Conservation (phyloP, 441 rosid genomes). For the Bocquillonia castaneifolia region DNA sequence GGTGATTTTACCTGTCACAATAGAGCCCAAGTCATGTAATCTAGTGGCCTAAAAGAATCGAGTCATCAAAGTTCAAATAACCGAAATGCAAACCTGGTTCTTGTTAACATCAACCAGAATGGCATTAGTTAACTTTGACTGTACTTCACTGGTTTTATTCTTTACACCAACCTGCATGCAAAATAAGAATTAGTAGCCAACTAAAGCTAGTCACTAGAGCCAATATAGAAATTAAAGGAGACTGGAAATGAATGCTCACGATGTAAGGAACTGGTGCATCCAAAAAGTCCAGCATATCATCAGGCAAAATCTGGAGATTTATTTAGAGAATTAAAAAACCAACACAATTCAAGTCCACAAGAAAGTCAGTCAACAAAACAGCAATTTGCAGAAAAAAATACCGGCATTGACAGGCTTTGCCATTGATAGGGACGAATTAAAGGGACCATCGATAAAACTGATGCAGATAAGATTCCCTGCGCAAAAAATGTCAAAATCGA, state of each 20-base stretch:
- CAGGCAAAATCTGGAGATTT: constrained; percentile 73
- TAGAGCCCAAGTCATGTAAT: neutral
- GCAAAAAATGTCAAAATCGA: constrained; percentile 15
- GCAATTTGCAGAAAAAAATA: constrained; percentile 27
- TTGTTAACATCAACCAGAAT: constrained; percentile 71
- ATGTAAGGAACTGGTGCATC: constrained; percentile 98
- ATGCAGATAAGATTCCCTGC: constrained; percentile 88
- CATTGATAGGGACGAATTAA: constrained; percentile 88
- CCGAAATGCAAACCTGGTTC: constrained; percentile 63
- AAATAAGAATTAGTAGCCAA: constrained; percentile 3
- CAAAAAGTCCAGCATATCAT: constrained; percentile 87
- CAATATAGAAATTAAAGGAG: neutral
- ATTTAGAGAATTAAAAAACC: constrained; percentile 23
- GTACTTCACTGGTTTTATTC: constrained; percentile 85
- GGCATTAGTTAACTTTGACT: constrained; percentile 62
- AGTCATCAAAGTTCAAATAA: neutral
- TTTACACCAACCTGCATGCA: constrained; percentile 78
- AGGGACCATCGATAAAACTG: constrained; percentile 73
- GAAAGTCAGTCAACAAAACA: constrained; percentile 15
- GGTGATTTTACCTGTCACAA: constrained; percentile 62
- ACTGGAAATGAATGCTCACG: constrained; percentile 41
- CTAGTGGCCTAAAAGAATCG: neutral
- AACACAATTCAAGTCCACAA: neutral
- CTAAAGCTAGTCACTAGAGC: neutral
- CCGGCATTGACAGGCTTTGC: constrained; percentile 98